Conservation (phyloP, 345 rosid species). For the Isatis tinctoria region DNA sequence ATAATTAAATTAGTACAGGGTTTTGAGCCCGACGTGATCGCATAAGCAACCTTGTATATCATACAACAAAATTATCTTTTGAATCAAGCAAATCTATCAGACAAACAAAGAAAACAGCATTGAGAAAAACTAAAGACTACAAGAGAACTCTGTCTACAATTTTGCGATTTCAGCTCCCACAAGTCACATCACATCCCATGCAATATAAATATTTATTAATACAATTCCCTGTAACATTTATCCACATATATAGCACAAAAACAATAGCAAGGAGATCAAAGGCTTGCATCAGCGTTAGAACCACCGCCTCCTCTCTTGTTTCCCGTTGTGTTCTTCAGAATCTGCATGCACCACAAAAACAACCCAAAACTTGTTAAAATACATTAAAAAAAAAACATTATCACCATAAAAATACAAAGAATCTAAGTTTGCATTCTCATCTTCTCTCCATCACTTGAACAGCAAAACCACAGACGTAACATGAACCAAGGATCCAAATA, state of each 20-base stretch:
- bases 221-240: slow-evolving; percentile 20
- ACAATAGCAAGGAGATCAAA: slow-evolving; percentile 9
- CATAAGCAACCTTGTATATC: slow-evolving; percentile 65
- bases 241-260: slow-evolving; percentile 18
- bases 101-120: background rate
- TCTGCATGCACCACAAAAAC: slow-evolving; percentile 40
- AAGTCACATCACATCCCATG: slow-evolving; percentile 3
- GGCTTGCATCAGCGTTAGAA: slow-evolving; percentile 50
- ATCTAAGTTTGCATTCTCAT: background rate
- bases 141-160: background rate
- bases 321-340: slow-evolving; percentile 96
- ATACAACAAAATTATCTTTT: background rate
- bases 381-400: background rate
- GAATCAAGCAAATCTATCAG: background rate
- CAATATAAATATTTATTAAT: background rate
- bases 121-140: background rate
- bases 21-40: slow-evolving; percentile 70
- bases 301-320: slow-evolving; percentile 58
- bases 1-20: background rate
- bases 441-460: background rate
- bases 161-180: background rate
- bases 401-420: background rate
- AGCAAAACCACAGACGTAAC: background rate
- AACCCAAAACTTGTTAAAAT: background rate
- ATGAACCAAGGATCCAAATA: background rate